A percentile compares a stretch with the other conserved stretches of the same genome.
phyloP scores from a whole-genome alignment of 2,329 filamentous ascomycete species.

The Trichoderma pleuroti region DNA sequence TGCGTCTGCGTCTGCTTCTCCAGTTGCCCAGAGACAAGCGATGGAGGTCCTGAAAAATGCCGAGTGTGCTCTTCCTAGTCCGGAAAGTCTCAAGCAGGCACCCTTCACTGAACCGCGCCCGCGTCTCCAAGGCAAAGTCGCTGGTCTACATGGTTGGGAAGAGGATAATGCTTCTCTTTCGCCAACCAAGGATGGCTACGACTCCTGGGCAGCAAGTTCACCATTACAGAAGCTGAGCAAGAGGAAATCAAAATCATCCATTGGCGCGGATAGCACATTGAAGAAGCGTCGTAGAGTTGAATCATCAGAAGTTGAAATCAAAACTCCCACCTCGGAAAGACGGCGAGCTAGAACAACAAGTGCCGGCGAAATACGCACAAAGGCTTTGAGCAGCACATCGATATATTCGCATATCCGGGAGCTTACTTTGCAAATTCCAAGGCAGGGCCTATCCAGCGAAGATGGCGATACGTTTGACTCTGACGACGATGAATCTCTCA shows the following conservation, averaged over 20 bases:
- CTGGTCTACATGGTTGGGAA: conserved; percentile 30
- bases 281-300: background rate
- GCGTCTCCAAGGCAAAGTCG: conserved; percentile 32
- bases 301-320: background rate
- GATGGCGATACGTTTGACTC: background rate
- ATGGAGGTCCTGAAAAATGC: background rate
- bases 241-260: background rate
- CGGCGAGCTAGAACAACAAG: background rate
- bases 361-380: background rate
- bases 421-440: background rate
- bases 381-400: background rate
- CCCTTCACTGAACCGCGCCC: conserved; percentile 28
- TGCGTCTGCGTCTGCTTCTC: background rate
- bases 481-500: background rate
- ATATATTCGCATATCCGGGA: conserved; percentile 12
- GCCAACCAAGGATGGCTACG: conserved; percentile 14
- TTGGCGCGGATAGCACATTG: background rate
- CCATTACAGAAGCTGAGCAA: background rate
- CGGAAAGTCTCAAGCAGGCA: conserved; percentile 38
- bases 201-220: conserved; percentile 19
- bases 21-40: background rate
- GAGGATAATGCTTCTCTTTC: conserved; percentile 20
- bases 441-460: background rate
- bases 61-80: conserved; percentile 42
- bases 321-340: background rate